Percentiles rank a stretch among this genome's conserved stretches.
These are phyloP conservation scores for Daedaleopsis nitida DNA, from an alignment of 768 basidiomycete genomes.

Conservation along the genomic window DNA sequence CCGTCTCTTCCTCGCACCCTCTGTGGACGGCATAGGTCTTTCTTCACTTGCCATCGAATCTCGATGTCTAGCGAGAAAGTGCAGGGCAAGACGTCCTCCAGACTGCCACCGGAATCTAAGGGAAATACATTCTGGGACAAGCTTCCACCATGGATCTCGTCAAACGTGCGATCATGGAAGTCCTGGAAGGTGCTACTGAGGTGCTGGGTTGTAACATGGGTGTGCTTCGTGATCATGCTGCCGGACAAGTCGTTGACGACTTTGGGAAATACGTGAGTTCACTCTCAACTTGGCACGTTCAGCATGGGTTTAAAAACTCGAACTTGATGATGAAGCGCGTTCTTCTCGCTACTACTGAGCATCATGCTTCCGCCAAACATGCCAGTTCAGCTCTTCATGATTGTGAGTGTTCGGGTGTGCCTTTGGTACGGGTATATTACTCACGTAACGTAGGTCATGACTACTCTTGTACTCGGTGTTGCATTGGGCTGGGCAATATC, in stretches of 20 bases:
- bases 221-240: slow-evolving; percentile 40
- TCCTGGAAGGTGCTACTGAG: slow-evolving; percentile 41
- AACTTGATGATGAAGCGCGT: no score
- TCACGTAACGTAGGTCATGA: slow-evolving; percentile 31
- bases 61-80: slow-evolving; percentile 6
- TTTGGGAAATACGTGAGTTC: slow-evolving; percentile 44
- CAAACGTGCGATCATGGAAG: slow-evolving; percentile 37
- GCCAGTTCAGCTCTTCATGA: slow-evolving; percentile 50
- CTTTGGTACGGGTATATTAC: neutral
- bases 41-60: no score
- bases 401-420: slow-evolving; percentile 35
- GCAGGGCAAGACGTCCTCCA: neutral
- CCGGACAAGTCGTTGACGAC: slow-evolving; percentile 39
- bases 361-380: slow-evolving; percentile 51
- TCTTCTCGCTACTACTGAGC: slow-evolving; percentile 45
- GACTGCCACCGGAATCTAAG: neutral
- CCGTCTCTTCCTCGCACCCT: no score
- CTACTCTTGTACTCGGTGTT: slow-evolving; percentile 50
- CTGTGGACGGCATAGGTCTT: no score
- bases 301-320: neutral
- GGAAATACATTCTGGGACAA: slow-evolving; percentile 15
- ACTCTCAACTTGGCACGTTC: neutral
- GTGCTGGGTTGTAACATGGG: slow-evolving; percentile 46
- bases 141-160: slow-evolving; percentile 42
- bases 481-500: slow-evolving; percentile 58